phyloP scores from a whole-genome alignment of 257 asterid genomes.

The Scutellaria baicalensis region DNA sequence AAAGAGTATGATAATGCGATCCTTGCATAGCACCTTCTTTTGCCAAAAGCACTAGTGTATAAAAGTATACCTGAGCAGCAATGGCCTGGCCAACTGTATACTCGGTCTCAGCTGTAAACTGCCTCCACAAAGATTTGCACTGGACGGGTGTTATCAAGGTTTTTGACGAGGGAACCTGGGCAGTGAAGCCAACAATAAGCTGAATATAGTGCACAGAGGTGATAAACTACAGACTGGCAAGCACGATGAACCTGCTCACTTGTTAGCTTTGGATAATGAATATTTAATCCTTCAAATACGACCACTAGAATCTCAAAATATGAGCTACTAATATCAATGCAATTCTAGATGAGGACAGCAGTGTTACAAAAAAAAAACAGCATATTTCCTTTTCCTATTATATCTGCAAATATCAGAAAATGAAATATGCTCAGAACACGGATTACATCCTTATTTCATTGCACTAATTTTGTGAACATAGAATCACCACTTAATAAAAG shows the following conservation, averaged over 20 bases:
- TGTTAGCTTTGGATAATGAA: neutral
- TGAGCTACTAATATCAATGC: neutral
- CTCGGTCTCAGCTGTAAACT: constrained; percentile 80
- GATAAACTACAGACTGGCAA: neutral
- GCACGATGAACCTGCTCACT: neutral
- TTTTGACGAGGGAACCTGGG: constrained; percentile 60
- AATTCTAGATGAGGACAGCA: neutral
- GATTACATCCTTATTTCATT: neutral
- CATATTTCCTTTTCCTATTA: neutral
- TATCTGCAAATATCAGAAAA: neutral
- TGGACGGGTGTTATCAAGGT: constrained; percentile 91
- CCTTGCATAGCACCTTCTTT: neutral
- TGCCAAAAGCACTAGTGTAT: neutral
- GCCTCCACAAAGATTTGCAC: constrained; percentile 92
- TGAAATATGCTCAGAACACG: neutral
- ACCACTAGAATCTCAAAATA: neutral
- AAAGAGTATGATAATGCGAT: neutral
- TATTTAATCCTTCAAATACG: neutral
- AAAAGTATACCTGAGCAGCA: constrained; percentile 73
- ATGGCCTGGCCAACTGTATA: constrained; percentile 89
- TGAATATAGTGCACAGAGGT: constrained; percentile 4
- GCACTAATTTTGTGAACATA: neutral
- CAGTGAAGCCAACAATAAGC: constrained; percentile 14
- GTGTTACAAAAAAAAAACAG: neutral
- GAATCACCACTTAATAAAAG: neutral